Evolutionary conservation across 352 stramenopile species (phyloP).

Genomic region (Globisporangium okanoganense): DNA sequence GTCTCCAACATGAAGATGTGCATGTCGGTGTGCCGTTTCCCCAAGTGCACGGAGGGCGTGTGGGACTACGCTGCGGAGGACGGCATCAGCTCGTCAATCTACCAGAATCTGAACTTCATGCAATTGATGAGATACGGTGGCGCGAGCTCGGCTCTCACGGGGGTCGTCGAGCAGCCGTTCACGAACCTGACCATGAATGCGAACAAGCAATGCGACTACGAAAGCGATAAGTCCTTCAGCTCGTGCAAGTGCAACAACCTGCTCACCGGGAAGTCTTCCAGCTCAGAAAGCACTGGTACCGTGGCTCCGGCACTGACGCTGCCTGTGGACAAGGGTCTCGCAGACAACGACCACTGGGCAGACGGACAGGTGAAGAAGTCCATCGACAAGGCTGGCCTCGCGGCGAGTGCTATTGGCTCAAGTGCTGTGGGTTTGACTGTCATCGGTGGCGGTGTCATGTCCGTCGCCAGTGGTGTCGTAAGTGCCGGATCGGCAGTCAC

Average conservation of each 20-base stretch:
- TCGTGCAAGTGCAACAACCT: slow-evolving; percentile 60
- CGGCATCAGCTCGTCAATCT: slow-evolving; percentile 65
- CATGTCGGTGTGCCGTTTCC: slow-evolving; percentile 80
- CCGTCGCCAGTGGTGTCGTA: slow-evolving; percentile 53
- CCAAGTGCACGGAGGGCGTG: slow-evolving; percentile 57
- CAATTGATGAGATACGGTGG: slow-evolving; percentile 48
- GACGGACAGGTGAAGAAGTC: slow-evolving; percentile 48
- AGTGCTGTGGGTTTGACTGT: slow-evolving; percentile 63
- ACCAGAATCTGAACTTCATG: slow-evolving; percentile 65
- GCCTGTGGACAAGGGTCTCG: slow-evolving; percentile 56
- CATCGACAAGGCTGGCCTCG: slow-evolving; percentile 72
- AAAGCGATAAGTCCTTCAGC: slow-evolving; percentile 47
- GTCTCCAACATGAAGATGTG: slow-evolving; percentile 64
- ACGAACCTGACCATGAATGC: slow-evolving; percentile 54
- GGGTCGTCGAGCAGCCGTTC: slow-evolving; percentile 37
- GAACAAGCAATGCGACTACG: slow-evolving; percentile 52
- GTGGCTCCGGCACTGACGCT: slow-evolving; percentile 26
- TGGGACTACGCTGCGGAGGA: slow-evolving; percentile 76
- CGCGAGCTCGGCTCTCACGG: slow-evolving; percentile 23
- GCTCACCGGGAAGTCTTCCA: slow-evolving; percentile 19
- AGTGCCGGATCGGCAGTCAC: slow-evolving; percentile 51
- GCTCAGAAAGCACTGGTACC: slow-evolving; percentile 7
- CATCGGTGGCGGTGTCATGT: slow-evolving; percentile 55
- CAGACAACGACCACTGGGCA: slow-evolving; percentile 59
- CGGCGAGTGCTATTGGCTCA: slow-evolving; percentile 41